Conservation (phyloP, 495 filamentous ascomycete species). For the Margaritispora aquatica region DNA sequence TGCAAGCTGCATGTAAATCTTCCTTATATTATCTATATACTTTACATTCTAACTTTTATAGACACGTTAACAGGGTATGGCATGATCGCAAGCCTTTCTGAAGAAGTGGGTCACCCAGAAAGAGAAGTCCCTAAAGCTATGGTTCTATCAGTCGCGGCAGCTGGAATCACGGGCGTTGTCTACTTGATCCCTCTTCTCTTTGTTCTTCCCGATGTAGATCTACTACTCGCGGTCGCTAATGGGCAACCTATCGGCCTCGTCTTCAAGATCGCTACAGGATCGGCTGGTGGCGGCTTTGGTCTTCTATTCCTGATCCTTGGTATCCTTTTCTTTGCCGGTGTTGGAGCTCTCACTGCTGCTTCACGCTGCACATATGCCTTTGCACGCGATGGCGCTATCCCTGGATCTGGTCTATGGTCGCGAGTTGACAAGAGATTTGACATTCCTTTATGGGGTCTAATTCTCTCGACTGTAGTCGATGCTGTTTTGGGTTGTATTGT, state of each 20-base stretch:
- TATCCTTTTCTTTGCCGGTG: slow-evolving; percentile 55
- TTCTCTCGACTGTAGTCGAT: slow-evolving; percentile 48
- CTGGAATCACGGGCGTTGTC: slow-evolving; percentile 52
- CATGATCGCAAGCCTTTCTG: slow-evolving; percentile 53
- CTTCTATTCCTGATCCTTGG: slow-evolving; percentile 68
- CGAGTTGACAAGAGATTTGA: slow-evolving; percentile 47
- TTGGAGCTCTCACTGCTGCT: slow-evolving; percentile 52
- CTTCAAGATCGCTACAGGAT: slow-evolving; percentile 53
- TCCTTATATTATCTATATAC: slow-evolving; percentile 13
- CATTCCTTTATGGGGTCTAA: slow-evolving; percentile 51
- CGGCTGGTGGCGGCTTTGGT: slow-evolving; percentile 59
- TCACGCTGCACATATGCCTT: slow-evolving; percentile 45
- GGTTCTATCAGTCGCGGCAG: slow-evolving; percentile 51
- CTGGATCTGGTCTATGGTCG: slow-evolving; percentile 56
- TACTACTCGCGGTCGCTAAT: slow-evolving; percentile 44
- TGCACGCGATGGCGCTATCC: slow-evolving; percentile 18
- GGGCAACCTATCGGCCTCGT: slow-evolving; percentile 53
- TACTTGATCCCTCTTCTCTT: slow-evolving; percentile 59
- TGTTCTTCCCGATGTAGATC: slow-evolving; percentile 46
- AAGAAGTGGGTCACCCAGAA: slow-evolving; percentile 49
- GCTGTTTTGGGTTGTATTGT: slow-evolving; percentile 51
- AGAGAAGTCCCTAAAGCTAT: slow-evolving; percentile 54
- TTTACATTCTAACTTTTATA: slow-evolving; percentile 34
- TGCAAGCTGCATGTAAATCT: slow-evolving; percentile 31
- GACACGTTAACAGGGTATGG: slow-evolving; percentile 56